A percentile compares a stretch with the other conserved stretches of the same genome.
Conservation (phyloP, 192 early-diverging fungal genomes). For the Chytriomyces hyalinus region DNA sequence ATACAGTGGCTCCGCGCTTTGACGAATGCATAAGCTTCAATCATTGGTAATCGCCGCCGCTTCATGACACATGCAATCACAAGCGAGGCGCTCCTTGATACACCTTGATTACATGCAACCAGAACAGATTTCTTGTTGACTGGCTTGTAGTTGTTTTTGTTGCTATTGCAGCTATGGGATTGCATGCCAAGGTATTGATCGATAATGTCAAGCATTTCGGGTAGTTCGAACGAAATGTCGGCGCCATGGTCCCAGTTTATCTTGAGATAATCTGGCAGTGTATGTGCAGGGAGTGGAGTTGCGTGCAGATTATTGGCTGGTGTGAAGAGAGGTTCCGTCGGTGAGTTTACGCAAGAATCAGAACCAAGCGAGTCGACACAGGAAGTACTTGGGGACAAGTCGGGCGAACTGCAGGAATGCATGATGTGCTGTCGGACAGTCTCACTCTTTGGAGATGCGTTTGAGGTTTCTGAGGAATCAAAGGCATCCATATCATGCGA, state of each 20-base stretch:
- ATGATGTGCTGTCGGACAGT: neutral
- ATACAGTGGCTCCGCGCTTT: constrained; percentile 71
- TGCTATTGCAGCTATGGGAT: too few relatives aligned
- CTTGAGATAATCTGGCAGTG: constrained; percentile 24
- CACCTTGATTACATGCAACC: constrained; percentile 87
- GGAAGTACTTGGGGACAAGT: neutral
- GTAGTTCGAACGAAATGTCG: constrained; percentile 34
- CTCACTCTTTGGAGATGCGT: neutral
- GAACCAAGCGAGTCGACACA: too few relatives aligned
- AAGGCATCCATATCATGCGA: neutral
- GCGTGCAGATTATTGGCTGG: neutral
- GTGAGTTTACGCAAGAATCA: neutral
- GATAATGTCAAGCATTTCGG: constrained; percentile 23
- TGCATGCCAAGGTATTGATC: neutral
- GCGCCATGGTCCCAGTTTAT: constrained; percentile 77
- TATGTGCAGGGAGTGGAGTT: neutral
- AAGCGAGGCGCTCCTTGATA: constrained; percentile 84
- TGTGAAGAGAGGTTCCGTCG: neutral
- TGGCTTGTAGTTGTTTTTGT: too few relatives aligned
- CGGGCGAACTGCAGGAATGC: neutral
- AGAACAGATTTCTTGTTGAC: constrained; percentile 52
- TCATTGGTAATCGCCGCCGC: constrained; percentile 57
- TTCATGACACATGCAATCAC: constrained; percentile 92
- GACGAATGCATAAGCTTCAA: constrained; percentile 78
- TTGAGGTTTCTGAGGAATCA: neutral